Evolutionary conservation across 2,329 filamentous ascomycete genomes (phyloP).

Genomic region (Colletotrichum zoysiae): DNA sequence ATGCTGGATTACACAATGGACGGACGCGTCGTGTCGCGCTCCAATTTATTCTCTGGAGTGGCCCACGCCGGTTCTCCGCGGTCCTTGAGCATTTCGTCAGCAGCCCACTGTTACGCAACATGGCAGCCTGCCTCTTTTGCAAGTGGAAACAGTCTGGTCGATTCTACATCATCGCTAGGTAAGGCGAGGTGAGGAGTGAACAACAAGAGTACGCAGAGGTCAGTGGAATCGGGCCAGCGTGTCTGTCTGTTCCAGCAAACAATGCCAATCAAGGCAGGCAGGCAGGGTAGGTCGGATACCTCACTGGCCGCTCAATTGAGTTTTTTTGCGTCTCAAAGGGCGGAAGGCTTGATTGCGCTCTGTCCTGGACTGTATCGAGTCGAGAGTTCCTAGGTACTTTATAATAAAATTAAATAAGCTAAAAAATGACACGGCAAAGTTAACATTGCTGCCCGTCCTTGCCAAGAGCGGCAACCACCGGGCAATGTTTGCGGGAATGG

Average conservation of each 20-base stretch:
- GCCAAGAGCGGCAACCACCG: background rate
- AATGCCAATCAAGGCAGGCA: slow-evolving; percentile 22
- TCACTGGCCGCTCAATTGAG: slow-evolving; percentile 32
- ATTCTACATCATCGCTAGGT: slow-evolving; percentile 7
- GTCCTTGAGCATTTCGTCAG: slow-evolving; percentile 31
- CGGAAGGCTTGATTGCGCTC: slow-evolving; percentile 24
- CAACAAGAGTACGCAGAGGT: background rate
- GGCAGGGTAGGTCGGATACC: slow-evolving; percentile 18
- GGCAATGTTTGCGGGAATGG: slow-evolving; percentile 30
- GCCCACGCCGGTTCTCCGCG: slow-evolving; percentile 13
- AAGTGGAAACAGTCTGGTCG: background rate
- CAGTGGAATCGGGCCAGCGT: background rate
- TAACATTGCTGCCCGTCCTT: slow-evolving; percentile 7
- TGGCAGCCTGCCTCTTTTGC: slow-evolving; percentile 9
- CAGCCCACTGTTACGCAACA: slow-evolving; percentile 25
- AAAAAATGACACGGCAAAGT: slow-evolving; percentile 29
- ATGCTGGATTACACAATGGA: background rate
- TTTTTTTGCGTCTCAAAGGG: slow-evolving; percentile 27
- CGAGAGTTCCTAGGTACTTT: background rate
- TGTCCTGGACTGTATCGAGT: slow-evolving; percentile 25
- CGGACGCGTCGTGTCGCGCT: background rate
- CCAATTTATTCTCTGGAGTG: background rate
- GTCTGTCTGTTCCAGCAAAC: slow-evolving; percentile 7
- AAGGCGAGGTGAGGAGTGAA: background rate
- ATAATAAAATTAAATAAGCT: background rate